Conservation (phyloP, 768 basidiomycete genomes). For the Xanthoconium stramineum region DNA sequence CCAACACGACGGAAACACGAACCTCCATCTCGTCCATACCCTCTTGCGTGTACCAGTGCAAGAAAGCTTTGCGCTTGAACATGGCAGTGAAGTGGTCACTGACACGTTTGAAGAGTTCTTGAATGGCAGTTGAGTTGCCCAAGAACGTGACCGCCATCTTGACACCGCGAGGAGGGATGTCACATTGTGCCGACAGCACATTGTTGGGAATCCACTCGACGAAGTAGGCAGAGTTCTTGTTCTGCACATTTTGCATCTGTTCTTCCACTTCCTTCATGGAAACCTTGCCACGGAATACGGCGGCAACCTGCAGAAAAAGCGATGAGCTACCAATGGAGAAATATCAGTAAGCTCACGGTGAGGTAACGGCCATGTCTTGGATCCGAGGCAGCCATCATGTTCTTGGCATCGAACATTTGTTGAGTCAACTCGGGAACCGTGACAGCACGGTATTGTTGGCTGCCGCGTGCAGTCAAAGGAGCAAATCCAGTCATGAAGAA, state of each 20-base stretch:
- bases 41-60: constrained; percentile 99
- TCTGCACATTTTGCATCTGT: constrained; percentile 96
- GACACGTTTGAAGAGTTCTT: constrained; percentile 98
- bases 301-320: constrained; percentile 58
- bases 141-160: constrained; percentile 98
- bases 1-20: constrained; percentile 12
- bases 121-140: constrained; percentile 96
- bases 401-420: constrained; percentile 99
- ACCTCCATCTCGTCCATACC: constrained; percentile 99
- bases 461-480: constrained; percentile 90
- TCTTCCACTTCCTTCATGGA: constrained; percentile 99
- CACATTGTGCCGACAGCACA: constrained; percentile 95
- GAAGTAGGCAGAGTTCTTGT: constrained; percentile 97
- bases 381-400: constrained; percentile 99
- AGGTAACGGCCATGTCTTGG: constrained; percentile 97
- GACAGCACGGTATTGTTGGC: constrained; percentile 94
- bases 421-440: constrained; percentile 97
- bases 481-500: constrained; percentile 99
- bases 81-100: constrained; percentile 98
- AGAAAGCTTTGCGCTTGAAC: constrained; percentile 98
- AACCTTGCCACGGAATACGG: constrained; percentile 98
- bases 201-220: constrained; percentile 99
- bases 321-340: neutral
- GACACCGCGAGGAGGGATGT: constrained; percentile 91
- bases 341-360: constrained; percentile 52